phyloP scores from a whole-genome alignment of 148 eudicot species.

The Oxyria digyna region DNA sequence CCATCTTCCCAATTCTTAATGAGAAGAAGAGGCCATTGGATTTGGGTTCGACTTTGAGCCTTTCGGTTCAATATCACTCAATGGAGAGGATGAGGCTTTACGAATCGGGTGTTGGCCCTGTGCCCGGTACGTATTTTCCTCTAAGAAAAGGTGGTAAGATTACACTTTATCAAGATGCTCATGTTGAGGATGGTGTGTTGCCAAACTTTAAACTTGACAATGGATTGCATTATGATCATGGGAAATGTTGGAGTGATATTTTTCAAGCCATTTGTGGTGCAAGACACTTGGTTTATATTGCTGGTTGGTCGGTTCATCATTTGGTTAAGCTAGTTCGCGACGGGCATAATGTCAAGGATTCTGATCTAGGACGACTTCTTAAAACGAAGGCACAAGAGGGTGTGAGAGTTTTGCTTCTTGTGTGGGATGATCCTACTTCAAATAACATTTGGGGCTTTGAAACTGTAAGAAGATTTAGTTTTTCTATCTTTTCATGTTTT shows the following conservation, averaged over 20 bases:
- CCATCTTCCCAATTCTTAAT: constrained; percentile 50
- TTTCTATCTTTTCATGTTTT: not conserved
- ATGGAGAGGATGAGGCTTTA: constrained; percentile 67
- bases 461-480: not conserved
- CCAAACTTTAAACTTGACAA: constrained; percentile 10
- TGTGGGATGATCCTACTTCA: constrained; percentile 99
- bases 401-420: constrained; percentile 86
- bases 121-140: constrained; percentile 43
- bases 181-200: constrained; percentile 31
- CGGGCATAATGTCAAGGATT: not conserved
- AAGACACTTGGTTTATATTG: constrained; percentile 59
- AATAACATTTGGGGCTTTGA: not conserved
- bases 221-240: constrained; percentile 22
- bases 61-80: constrained; percentile 44
- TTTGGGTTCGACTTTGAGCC: constrained; percentile 53
- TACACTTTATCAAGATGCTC: constrained; percentile 92
- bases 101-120: constrained; percentile 51
- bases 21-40: constrained; percentile 61
- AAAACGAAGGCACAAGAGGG: constrained; percentile 92
- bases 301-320: constrained; percentile 98
- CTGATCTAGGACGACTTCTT: constrained; percentile 67
- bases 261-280: constrained; percentile 78
- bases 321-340: constrained; percentile 45
- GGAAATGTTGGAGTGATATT: constrained; percentile 80
- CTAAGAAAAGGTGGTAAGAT: constrained; percentile 82